Evolutionary conservation across 208 protist species (phyloP).

Genomic region (Herpetomonas muscarum): DNA sequence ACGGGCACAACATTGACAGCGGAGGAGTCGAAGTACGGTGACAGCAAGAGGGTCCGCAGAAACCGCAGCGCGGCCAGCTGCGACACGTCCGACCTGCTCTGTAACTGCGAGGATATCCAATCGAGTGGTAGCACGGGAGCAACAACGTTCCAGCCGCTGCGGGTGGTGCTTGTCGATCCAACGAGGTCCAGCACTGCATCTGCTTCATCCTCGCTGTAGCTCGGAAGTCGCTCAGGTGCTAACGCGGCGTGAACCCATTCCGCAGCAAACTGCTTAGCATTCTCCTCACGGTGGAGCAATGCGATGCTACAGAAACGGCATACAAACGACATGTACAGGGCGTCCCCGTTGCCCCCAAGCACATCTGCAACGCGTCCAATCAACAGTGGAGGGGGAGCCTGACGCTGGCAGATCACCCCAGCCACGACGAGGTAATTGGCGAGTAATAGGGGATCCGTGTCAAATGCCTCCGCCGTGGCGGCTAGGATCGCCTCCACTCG

Average conservation of each 20-base stretch:
- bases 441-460: constrained; percentile 53
- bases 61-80: constrained; percentile 36
- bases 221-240: constrained; percentile 1
- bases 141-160: constrained; percentile 36
- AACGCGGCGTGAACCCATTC: constrained; percentile 36
- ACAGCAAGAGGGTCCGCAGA: constrained; percentile 26
- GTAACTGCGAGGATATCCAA: constrained; percentile 26
- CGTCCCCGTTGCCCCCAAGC: constrained; percentile 24
- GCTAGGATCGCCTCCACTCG: constrained; percentile 43
- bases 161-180: constrained; percentile 41
- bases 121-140: constrained; percentile 17
- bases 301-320: constrained; percentile 60
- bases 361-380: constrained; percentile 20
- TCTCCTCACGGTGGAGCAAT: constrained; percentile 39
- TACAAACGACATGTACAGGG: constrained; percentile 46
- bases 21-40: constrained; percentile 33
- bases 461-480: constrained; percentile 40
- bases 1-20: constrained; percentile 35
- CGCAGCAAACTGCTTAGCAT: constrained; percentile 32
- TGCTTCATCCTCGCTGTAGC: constrained; percentile 15
- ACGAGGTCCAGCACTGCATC: constrained; percentile 53
- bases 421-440: constrained; percentile 72
- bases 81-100: constrained; percentile 15
- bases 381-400: constrained; percentile 23
- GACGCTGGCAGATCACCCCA: constrained; percentile 45